Base-by-base conservation (phyloP, 352 stramenopile species). In the Salisapilia sapeloensis region DNA sequence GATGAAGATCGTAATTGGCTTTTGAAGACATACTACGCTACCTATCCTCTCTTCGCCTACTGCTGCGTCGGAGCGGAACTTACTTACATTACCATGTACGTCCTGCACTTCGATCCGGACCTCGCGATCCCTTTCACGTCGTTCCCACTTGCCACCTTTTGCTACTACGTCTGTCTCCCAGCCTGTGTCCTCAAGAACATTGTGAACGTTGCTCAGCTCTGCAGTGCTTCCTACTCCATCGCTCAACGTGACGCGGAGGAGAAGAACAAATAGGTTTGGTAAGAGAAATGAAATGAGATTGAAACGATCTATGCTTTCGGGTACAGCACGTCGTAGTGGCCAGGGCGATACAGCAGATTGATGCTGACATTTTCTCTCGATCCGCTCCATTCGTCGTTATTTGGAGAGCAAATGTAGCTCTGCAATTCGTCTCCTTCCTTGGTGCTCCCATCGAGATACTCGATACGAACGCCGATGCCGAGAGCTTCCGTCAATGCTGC, bases 241-340 rank as follows among this genome's bases (percentile, higher is more conserved):
- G 86, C 81, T 10, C 44, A 49, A 15, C 35, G 33, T 25, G 62
- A 79, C 5, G 47, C 52, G 26, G 61, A 82, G 27, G 67, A 83
- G 29, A 49, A 74, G 35, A 45, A 54, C 44, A 44, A 19, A 38
- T 23, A 30, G 12, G 2, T 16, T 40, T 12, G 34, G 12, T 40
- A 24, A 11, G 24, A 33, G 29, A 40, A 28, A 28, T 28, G 24
- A 28, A 28, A 28, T 28, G 10, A 28, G 24, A 28, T 28, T 28
- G 24, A 28, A 28, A 28, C 10, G 10, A 28, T 28, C 10, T 28
- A 28, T 28, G 10, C 24, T 12, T n/a, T 28, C n/a, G 56, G 56
- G 42, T 97, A 97, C 34, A 97, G 56, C 33, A 96, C 90, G 51
- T 97, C 90, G 62, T 96, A 97, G 53, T 96, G 90, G 9, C 90